phyloP scores from a whole-genome alignment of 2,329 filamentous ascomycete genomes.

The Beauveria australis region DNA sequence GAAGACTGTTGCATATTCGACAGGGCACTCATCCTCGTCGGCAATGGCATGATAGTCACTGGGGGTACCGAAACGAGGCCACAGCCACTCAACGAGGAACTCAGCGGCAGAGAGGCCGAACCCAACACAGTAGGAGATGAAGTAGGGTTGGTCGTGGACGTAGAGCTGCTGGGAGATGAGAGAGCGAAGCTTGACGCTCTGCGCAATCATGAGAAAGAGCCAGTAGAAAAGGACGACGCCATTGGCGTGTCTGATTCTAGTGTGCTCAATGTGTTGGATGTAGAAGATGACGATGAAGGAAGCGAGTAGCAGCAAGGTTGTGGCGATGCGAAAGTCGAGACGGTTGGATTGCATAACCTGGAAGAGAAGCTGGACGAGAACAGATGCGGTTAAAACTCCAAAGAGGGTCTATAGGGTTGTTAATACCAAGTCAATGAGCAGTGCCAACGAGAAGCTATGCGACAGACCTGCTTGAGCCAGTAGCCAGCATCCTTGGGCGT shows the following conservation, averaged over 20 bases:
- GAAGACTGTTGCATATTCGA: constrained; percentile 90
- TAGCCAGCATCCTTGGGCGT: constrained; percentile 81
- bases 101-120: constrained; percentile 61
- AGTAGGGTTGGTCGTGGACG: constrained; percentile 59
- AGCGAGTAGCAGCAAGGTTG: constrained; percentile 60
- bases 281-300: constrained; percentile 68
- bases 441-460: not conserved
- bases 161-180: constrained; percentile 72
- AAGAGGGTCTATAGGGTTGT: constrained; percentile 44
- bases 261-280: constrained; percentile 82
- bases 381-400: constrained; percentile 57
- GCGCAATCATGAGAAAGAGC: constrained; percentile 73
- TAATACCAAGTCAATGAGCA: constrained; percentile 1
- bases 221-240: constrained; percentile 88
- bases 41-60: constrained; percentile 51
- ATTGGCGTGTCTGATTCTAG: constrained; percentile 74
- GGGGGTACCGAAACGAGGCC: constrained; percentile 59
- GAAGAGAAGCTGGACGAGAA: constrained; percentile 63
- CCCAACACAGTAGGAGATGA: constrained; percentile 65
- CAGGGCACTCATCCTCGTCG: constrained; percentile 57
- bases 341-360: constrained; percentile 58
- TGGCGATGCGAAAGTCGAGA: constrained; percentile 80
- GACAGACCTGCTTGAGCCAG: constrained; percentile 75
- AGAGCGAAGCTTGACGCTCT: constrained; percentile 77
- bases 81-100: constrained; percentile 76